These are phyloP conservation scores for Trichophyton schoenleinii DNA, from an alignment of 2,329 filamentous ascomycete genomes.

Conservation along the genomic window DNA sequence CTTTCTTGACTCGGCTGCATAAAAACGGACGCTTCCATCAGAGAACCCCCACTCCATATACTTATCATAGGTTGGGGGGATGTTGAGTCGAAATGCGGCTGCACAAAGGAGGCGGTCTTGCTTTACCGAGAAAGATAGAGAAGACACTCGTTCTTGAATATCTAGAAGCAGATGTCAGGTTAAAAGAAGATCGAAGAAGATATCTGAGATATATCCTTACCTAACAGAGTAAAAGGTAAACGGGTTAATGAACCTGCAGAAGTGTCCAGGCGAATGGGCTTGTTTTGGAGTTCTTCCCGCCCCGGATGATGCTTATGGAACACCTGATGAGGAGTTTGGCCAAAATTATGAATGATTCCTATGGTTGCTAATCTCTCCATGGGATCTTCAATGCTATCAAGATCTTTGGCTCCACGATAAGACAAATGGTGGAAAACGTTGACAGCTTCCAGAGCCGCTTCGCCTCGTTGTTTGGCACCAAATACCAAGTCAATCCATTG, in stretches of 20 bases:
- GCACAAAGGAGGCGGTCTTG: conserved; percentile 73
- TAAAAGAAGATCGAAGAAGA: not conserved
- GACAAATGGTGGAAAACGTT: conserved; percentile 96
- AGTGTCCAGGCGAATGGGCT: conserved; percentile 60
- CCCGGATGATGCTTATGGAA: conserved; percentile 69
- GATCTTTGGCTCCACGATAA: conserved; percentile 82
- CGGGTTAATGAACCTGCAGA: conserved; percentile 63
- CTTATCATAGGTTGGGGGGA: conserved; percentile 75
- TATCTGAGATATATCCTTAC: conserved; percentile 25
- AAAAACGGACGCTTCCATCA: conserved; percentile 87
- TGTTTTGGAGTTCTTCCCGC: conserved; percentile 56
- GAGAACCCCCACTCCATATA: conserved; percentile 94
- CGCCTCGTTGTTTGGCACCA: conserved; percentile 83
- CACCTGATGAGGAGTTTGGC: conserved; percentile 91
- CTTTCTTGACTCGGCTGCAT: conserved; percentile 68
- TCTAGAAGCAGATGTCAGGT: conserved; percentile 27
- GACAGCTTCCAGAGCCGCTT: conserved; percentile 76
- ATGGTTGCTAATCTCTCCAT: conserved; percentile 80
- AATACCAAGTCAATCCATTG: conserved; percentile 96
- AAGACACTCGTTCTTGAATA: conserved; percentile 66
- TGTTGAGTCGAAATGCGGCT: conserved; percentile 71
- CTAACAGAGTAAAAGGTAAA: conserved; percentile 64
- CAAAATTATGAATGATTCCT: conserved; percentile 96
- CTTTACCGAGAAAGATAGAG: conserved; percentile 64
- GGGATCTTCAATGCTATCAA: conserved; percentile 81